phyloP scores from a whole-genome alignment of 805 yeast genomes.

The Komagataella phaffii region DNA sequence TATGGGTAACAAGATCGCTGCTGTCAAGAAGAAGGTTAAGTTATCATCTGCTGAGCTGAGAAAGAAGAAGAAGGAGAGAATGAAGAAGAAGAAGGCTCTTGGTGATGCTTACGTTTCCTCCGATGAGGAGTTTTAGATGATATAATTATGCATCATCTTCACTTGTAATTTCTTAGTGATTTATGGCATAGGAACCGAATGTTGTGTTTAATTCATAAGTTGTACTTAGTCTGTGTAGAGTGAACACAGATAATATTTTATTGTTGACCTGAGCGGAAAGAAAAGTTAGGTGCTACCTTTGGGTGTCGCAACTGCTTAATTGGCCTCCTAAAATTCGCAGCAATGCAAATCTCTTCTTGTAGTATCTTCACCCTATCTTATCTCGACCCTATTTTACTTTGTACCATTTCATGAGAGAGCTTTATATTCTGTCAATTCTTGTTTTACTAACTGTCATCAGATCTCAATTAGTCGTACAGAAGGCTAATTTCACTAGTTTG shows the following conservation, averaged over 20 bases:
- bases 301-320: neutral
- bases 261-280: conserved; percentile 4
- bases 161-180: neutral
- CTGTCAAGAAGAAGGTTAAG: conserved; percentile 94
- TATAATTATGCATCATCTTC: conserved; percentile 1
- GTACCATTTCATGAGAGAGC: neutral
- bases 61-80: conserved; percentile 99
- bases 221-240: neutral
- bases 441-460: neutral
- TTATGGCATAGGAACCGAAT: neutral
- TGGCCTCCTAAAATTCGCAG: neutral
- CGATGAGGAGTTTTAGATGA: conserved; percentile 67
- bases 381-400: neutral
- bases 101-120: conserved; percentile 99
- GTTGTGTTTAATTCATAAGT: neutral
- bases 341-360: neutral
- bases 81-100: conserved; percentile 99
- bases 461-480: neutral
- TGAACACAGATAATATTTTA: neutral
- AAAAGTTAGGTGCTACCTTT: conserved; percentile 8
- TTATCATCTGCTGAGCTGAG: conserved; percentile 97
- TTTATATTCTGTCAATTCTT: neutral
- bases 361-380: neutral
- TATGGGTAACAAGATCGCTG: conserved; percentile 99
- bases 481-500: neutral